Conservation (phyloP, 2,329 filamentous ascomycete genomes). For the Pseudogymnoascus destructans region DNA sequence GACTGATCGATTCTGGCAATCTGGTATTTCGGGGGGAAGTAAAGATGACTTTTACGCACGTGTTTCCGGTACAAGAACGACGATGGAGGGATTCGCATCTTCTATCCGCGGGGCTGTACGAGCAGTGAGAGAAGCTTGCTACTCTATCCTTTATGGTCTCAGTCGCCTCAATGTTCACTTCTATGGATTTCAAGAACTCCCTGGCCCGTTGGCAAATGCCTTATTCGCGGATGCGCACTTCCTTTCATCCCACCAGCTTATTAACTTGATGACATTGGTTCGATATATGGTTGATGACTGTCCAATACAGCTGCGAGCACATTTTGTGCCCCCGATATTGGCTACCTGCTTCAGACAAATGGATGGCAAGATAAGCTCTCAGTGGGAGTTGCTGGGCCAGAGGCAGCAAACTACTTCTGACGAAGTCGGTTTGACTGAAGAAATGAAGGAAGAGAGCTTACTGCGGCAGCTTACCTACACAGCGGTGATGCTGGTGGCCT, state of each 20-base stretch:
- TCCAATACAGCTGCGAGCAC: slow-evolving; percentile 59
- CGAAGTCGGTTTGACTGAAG: slow-evolving; percentile 72
- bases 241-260: slow-evolving; percentile 84
- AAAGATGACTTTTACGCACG: slow-evolving; percentile 94
- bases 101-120: slow-evolving; percentile 81
- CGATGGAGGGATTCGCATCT: slow-evolving; percentile 85
- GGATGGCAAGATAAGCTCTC: slow-evolving; percentile 71
- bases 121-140: slow-evolving; percentile 83
- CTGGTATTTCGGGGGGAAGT: slow-evolving; percentile 87
- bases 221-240: slow-evolving; percentile 71
- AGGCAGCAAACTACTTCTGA: slow-evolving; percentile 49
- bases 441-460: slow-evolving; percentile 98
- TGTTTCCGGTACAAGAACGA: slow-evolving; percentile 77
- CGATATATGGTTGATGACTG: slow-evolving; percentile 86
- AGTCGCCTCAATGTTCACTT: slow-evolving; percentile 77
- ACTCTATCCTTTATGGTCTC: slow-evolving; percentile 89
- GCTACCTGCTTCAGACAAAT: slow-evolving; percentile 73
- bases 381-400: slow-evolving; percentile 69
- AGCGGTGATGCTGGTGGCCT: slow-evolving; percentile 81
- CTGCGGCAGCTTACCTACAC: slow-evolving; percentile 85
- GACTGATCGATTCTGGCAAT: slow-evolving; percentile 96
- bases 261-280: slow-evolving; percentile 80
- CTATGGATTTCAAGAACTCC: slow-evolving; percentile 77
- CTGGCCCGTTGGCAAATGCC: slow-evolving; percentile 68
- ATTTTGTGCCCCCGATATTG: slow-evolving; percentile 77